These are phyloP conservation scores for Solanum pinnatisectum DNA, from an alignment of 257 asterid species.

Conservation along the genomic window DNA sequence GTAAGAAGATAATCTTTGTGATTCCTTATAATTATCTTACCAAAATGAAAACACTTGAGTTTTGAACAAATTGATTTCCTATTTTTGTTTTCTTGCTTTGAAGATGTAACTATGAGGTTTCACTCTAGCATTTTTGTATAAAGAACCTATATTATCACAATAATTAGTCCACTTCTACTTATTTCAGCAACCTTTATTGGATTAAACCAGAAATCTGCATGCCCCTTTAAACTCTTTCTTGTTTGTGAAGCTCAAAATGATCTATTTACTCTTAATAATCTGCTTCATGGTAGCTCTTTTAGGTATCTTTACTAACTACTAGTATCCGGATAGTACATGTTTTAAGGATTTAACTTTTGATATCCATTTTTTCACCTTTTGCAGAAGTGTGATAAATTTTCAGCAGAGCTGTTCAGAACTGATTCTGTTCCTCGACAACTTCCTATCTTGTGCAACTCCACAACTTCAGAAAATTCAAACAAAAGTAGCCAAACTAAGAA, in stretches of 20 bases:
- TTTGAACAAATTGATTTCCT: background rate
- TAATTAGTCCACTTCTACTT: background rate
- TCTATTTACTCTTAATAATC: background rate
- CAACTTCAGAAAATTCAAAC: conserved; percentile 39
- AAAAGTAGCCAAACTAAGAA: conserved; percentile 27
- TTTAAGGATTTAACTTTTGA: background rate
- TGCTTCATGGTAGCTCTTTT: background rate
- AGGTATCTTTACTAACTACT: background rate
- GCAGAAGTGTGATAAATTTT: conserved; percentile 86
- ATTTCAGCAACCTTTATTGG: background rate
- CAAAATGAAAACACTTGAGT: background rate
- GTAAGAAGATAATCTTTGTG: conserved; percentile 21
- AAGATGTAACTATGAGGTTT: background rate
- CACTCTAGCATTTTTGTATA: background rate
- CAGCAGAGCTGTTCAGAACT: conserved; percentile 53
- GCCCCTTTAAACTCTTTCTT: background rate
- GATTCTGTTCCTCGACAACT: conserved; percentile 36
- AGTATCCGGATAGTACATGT: background rate
- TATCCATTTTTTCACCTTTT: background rate
- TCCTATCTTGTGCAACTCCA: conserved; percentile 76
- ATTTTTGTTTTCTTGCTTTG: background rate
- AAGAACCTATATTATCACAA: background rate
- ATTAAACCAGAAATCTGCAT: background rate
- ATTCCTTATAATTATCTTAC: background rate
- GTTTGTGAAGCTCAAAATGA: background rate